These are phyloP conservation scores for Claviceps paspali DNA, from an alignment of 2,329 filamentous ascomycete species.

Conservation along the genomic window DNA sequence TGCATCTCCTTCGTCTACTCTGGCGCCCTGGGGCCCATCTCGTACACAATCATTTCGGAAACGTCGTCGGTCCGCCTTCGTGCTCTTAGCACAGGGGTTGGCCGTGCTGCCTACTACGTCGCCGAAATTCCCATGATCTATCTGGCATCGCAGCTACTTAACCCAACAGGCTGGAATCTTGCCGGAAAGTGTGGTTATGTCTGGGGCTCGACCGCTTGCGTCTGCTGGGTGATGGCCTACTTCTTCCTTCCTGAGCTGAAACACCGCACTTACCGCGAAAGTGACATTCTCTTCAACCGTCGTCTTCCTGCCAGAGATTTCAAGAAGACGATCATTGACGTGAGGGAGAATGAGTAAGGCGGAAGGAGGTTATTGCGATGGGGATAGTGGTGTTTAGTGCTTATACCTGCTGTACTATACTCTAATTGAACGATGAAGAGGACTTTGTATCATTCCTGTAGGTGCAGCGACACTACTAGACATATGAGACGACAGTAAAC, in stretches of 20 bases:
- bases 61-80: conserved; percentile 27
- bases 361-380: not conserved
- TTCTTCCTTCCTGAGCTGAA: conserved; percentile 37
- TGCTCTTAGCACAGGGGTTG: conserved; percentile 22
- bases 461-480: too few relatives aligned
- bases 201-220: conserved; percentile 25
- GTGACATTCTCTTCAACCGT: conserved; percentile 26
- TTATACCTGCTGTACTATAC: not conserved
- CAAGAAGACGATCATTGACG: conserved; percentile 1
- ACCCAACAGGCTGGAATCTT: conserved; percentile 21
- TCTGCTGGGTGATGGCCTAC: conserved; percentile 24
- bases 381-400: not conserved
- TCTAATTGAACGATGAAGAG: too few relatives aligned
- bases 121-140: conserved; percentile 26
- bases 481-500: too few relatives aligned
- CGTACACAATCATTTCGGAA: conserved; percentile 26
- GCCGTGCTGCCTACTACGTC: conserved; percentile 25
- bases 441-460: too few relatives aligned
- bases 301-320: conserved; percentile 15
- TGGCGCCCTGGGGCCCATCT: conserved; percentile 21
- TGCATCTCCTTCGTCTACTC: conserved; percentile 25
- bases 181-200: conserved; percentile 31
- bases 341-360: conserved; percentile 4
- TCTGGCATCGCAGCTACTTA: conserved; percentile 23
- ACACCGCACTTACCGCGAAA: conserved; percentile 28